Conservation (phyloP, 345 rosid species). For the Cardamine resedifolia region DNA sequence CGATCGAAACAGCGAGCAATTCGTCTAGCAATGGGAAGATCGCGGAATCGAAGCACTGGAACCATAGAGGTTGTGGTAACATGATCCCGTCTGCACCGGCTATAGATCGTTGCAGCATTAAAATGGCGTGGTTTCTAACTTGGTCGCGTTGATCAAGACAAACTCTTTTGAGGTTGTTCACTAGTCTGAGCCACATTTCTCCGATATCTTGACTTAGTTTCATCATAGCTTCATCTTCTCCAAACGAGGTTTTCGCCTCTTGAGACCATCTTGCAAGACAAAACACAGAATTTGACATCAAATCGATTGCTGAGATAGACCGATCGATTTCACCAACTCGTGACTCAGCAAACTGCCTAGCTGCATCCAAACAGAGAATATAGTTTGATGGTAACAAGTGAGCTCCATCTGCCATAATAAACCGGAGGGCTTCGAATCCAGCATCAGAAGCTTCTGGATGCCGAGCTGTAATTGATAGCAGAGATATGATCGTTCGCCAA, state of each 20-base stretch:
- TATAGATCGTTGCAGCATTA: slow-evolving; percentile 50
- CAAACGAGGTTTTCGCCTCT: slow-evolving; percentile 49
- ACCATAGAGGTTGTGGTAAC: slow-evolving; percentile 56
- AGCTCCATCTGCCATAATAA: slow-evolving; percentile 67
- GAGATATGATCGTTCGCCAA: slow-evolving; percentile 69
- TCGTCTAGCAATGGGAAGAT: slow-evolving; percentile 65
- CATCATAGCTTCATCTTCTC: slow-evolving; percentile 48
- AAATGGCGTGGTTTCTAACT: slow-evolving; percentile 67
- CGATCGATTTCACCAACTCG: slow-evolving; percentile 56
- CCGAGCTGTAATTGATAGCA: slow-evolving; percentile 64
- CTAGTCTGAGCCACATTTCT: slow-evolving; percentile 77
- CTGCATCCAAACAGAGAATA: slow-evolving; percentile 68
- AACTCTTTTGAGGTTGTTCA: slow-evolving; percentile 53
- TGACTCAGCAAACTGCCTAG: slow-evolving; percentile 78
- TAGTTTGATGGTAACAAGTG: slow-evolving; percentile 64
- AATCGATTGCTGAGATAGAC: slow-evolving; percentile 59
- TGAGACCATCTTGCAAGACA: slow-evolving; percentile 69
- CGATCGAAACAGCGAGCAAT: slow-evolving; percentile 42
- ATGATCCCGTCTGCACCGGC: slow-evolving; percentile 52
- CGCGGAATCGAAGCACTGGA: slow-evolving; percentile 62
- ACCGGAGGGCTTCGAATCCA: slow-evolving; percentile 61
- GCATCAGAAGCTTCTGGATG: slow-evolving; percentile 80
- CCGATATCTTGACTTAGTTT: slow-evolving; percentile 60
- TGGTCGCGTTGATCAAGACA: slow-evolving; percentile 70
- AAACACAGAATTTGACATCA: slow-evolving; percentile 66